Evolutionary conservation across 805 yeast genomes (phyloP), one percentile per base, ranked within the genome.

Genomic region (Metschnikowia orientalis): DNA sequence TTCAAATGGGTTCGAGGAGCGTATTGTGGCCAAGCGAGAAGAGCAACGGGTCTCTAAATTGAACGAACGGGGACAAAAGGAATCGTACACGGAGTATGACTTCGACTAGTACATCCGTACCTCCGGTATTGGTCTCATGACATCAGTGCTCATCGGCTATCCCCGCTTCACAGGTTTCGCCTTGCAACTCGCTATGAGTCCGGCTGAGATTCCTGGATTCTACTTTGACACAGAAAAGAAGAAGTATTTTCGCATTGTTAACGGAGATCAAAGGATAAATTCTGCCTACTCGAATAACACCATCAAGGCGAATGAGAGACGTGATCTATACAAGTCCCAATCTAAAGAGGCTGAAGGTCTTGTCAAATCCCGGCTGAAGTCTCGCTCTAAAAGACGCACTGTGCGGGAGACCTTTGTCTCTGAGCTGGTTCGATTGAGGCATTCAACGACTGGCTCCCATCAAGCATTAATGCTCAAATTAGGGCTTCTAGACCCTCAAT

Each of bases 1-100:
- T 38, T 78, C 94, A 0, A 89, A 81, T 51, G 96, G 95, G 3
- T 89, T 83, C 57, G 97, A 89, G 52, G 63, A 60, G 30, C 63
- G 70, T 34, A 71, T 83, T 67, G 67, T 83, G 42, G 65, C 54
- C 20, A 54, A 54, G 32, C 38, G 59, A 16, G 58, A 49, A 19
- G 61, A 61, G 11, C 17, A 9, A 8, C 28, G 41, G 18, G 44
- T 45, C 29, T 26, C 28, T n/a, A 41, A 44, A 22, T 18, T 41
- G 20, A 35, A 39, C 11, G 26, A 34, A 18, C 29, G 30, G 12
- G 47, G 38, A 2, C 23, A 41, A 13, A 24, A 32, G 18, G 50
- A 45, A 23, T 38, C 46, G 6, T 45, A 45, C 40, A 38, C 48
- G 4, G 50, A 45, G 16, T 45, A 45, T 27, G 50, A 45, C 26